These are phyloP conservation scores for Daldinia childiae DNA, from an alignment of 495 filamentous ascomycete genomes.

Conservation along the genomic window DNA sequence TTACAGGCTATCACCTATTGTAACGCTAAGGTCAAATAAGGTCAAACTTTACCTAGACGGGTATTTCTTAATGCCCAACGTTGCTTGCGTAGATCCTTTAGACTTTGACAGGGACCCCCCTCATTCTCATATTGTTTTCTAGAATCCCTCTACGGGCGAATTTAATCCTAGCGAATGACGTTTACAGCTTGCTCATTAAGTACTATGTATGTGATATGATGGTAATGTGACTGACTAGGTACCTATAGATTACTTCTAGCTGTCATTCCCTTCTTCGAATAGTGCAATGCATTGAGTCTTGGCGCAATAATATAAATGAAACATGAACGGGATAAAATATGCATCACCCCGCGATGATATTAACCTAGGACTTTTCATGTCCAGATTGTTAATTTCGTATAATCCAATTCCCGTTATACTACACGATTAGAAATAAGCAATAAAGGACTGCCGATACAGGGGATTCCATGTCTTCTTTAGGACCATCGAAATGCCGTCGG, in stretches of 20 bases:
- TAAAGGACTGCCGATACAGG: not conserved
- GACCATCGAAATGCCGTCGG: too few relatives aligned
- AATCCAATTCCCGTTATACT: not conserved
- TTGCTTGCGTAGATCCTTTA: not conserved
- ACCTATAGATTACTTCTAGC: not conserved
- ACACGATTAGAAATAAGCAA: not conserved
- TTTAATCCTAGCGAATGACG: not conserved
- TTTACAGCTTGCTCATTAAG: not conserved
- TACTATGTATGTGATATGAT: not conserved
- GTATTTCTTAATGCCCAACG: not conserved
- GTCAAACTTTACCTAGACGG: not conserved
- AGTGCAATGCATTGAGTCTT: not conserved
- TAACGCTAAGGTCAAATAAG: not conserved
- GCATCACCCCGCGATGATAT: not conserved
- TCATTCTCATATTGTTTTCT: not conserved
- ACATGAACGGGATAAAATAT: not conserved
- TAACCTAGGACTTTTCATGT: not conserved
- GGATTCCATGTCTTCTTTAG: too few relatives aligned
- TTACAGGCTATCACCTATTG: too few relatives aligned
- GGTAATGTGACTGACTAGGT: not conserved
- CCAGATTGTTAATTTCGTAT: not conserved
- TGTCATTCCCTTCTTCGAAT: not conserved
- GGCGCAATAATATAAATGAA: not conserved
- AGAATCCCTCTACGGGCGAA: not conserved
- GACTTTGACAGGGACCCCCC: not conserved